Base-by-base conservation (phyloP, 2,329 filamentous ascomycete species). In the Aspergillus sp. region DNA sequence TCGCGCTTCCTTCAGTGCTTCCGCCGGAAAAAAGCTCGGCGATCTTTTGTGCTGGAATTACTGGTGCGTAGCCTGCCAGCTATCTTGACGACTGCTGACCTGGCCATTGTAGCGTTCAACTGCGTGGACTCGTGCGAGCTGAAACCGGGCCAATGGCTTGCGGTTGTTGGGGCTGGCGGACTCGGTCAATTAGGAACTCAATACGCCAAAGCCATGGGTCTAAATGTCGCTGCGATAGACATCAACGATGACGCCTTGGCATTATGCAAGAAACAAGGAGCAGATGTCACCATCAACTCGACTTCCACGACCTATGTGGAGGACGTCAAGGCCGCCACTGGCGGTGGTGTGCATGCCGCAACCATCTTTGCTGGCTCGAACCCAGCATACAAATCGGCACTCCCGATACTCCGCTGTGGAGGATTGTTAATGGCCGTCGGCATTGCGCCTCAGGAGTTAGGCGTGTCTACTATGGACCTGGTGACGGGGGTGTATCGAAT, bases 131-230 rank as follows among this genome's bases (percentile, higher is more conserved):
- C 24, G 9, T 53, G 51, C 43, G 54, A 38, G 2, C 41, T 69
- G 6, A 60, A 60, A n/a, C 58, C 59, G 1, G 64, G 65, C 4
- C 59, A 66, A 38, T 67, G 64, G 65, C 38, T 69, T 9, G 59
- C 60, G 3, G 60, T 64, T 13, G 62, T 65, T 10, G 65, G 65
- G 6, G 49, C 52, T 32, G 66, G 65, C 16, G 66, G 66, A 13
- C 57, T 69, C 1, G 66, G 66, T 1, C 64, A 67, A 44, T 58
- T 69, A 19, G 63, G 58, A 2, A 60, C 66, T 5, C 66, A 69
- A 47, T 68, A 76, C 55, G 65, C 65, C 3, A 66, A 64, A 49
- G 62, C 63, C 0, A 59, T 68, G 58, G 64, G 58, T 0, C 36
- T 33, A 3, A 49, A 53, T 7, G 54, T 60, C 1, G 52, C 60